Evolutionary conservation across 2,329 filamentous ascomycete species (phyloP).

Genomic region (Neonectria sp.): DNA sequence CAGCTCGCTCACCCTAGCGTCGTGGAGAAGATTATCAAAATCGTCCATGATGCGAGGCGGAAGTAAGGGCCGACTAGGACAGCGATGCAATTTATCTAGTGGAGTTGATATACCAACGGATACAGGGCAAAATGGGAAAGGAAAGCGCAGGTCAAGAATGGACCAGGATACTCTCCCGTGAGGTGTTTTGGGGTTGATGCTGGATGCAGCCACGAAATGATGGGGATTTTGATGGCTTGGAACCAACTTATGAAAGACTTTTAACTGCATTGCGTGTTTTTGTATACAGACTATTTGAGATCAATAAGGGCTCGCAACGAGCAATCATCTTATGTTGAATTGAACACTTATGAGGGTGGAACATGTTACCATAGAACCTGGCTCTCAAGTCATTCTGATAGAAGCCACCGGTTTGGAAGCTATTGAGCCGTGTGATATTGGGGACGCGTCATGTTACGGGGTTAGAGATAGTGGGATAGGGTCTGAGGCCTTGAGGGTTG

Average conservation of each 20-base stretch:
- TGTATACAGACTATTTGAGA: constrained; percentile 31
- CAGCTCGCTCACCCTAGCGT: constrained; percentile 91
- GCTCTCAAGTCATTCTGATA: background rate
- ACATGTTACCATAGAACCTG: background rate
- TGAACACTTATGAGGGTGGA: background rate
- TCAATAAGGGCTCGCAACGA: constrained; percentile 34
- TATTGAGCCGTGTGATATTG: constrained; percentile 3
- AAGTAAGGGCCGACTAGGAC: constrained; percentile 56
- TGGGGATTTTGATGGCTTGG: constrained; percentile 38
- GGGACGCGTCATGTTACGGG: constrained; percentile 22
- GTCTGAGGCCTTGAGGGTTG: background rate
- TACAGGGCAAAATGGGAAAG: constrained; percentile 41
- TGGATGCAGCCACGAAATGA: constrained; percentile 41
- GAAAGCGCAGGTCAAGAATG: constrained; percentile 30
- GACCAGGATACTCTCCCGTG: constrained; percentile 36
- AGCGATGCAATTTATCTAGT: constrained; percentile 37
- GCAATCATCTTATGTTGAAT: constrained; percentile 3
- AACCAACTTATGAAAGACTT: constrained; percentile 34
- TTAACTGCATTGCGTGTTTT: constrained; percentile 44
- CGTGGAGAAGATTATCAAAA: constrained; percentile 89
- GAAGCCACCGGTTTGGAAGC: background rate
- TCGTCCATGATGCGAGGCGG: constrained; percentile 76
- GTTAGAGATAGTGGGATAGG: background rate
- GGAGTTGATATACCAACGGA: constrained; percentile 49
- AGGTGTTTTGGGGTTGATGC: constrained; percentile 47